Evolutionary conservation across 2,329 filamentous ascomycete genomes (phyloP).

Genomic region (Colletotrichum falcatum): DNA sequence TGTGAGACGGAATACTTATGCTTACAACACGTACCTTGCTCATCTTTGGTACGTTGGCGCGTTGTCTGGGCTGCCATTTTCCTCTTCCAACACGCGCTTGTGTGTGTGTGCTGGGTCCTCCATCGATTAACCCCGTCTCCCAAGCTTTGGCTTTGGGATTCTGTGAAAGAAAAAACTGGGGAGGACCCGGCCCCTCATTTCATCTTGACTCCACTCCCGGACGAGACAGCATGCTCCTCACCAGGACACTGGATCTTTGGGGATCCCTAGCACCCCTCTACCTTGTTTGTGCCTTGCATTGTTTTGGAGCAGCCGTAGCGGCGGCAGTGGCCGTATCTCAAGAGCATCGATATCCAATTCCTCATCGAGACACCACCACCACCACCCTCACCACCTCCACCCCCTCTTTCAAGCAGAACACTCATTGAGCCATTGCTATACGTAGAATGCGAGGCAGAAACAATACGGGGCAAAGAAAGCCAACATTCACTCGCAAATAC

Average conservation of each 20-base stretch:
- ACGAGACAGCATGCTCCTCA: constrained; percentile 9
- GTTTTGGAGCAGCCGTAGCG: constrained; percentile 8
- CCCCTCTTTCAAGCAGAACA: background rate
- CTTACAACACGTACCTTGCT: background rate
- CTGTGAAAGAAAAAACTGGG: constrained; percentile 3
- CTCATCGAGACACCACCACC: background rate
- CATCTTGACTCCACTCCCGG: constrained; percentile 15
- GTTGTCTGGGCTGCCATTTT: background rate
- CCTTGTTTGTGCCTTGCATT: constrained; percentile 19
- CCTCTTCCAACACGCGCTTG: background rate
- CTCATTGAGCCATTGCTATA: background rate
- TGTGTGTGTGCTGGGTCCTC: background rate
- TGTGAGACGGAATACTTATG: background rate
- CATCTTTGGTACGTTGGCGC: background rate
- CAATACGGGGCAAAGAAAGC: background rate
- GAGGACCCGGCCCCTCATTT: constrained; percentile 24
- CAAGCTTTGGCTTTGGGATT: constrained; percentile 16
- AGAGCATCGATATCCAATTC: background rate
- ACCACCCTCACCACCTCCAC: background rate
- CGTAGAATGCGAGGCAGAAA: background rate
- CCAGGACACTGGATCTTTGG: constrained; percentile 13
- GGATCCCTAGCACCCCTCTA: background rate
- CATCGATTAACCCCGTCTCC: background rate
- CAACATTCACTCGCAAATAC: background rate
- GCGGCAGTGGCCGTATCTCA: background rate